These are phyloP conservation scores for Aspergillus sp. DNA, from an alignment of 2,329 filamentous ascomycete genomes.

Conservation along the genomic window DNA sequence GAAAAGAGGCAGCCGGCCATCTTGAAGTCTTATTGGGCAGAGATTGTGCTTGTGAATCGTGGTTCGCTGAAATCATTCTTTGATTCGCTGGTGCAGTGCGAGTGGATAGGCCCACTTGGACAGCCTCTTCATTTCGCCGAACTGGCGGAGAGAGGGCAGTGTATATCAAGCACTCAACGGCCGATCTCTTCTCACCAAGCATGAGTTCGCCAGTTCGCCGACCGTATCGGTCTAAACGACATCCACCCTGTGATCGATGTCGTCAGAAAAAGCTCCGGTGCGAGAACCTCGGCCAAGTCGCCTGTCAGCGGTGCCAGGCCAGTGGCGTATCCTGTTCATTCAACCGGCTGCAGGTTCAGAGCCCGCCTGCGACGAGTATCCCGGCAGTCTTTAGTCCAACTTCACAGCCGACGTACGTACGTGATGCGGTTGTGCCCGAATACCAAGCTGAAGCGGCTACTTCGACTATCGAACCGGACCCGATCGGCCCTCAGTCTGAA, in stretches of 20 bases:
- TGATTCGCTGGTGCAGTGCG: not conserved
- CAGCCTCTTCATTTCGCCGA: not conserved
- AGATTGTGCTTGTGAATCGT: not conserved
- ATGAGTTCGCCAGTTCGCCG: slow-evolving; percentile 20
- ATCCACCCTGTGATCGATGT: slow-evolving; percentile 40
- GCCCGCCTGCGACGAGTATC: not conserved
- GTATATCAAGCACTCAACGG: not conserved
- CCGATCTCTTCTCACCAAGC: not conserved
- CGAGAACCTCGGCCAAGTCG: slow-evolving; percentile 28
- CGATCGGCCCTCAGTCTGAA: not conserved
- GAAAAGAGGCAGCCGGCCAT: not conserved
- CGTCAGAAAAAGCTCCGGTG: slow-evolving; percentile 38
- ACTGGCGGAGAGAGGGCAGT: not conserved
- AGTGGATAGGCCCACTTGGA: not conserved
- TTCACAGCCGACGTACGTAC: not conserved
- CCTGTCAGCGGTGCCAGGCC: slow-evolving; percentile 31
- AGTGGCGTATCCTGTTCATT: slow-evolving; percentile 7
- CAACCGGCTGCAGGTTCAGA: not conserved
- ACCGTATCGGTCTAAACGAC: slow-evolving; percentile 40
- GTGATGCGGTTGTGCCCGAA: not conserved
- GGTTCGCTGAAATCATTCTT: not conserved
- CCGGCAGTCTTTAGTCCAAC: not conserved
- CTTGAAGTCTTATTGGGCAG: not conserved
- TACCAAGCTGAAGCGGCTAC: not conserved
- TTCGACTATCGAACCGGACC: not conserved